Percentiles rank a stretch among this genome's conserved stretches.
phyloP scores from a whole-genome alignment of 1,284 basidiomycete genomes.

The Austropuccinia psidii region DNA sequence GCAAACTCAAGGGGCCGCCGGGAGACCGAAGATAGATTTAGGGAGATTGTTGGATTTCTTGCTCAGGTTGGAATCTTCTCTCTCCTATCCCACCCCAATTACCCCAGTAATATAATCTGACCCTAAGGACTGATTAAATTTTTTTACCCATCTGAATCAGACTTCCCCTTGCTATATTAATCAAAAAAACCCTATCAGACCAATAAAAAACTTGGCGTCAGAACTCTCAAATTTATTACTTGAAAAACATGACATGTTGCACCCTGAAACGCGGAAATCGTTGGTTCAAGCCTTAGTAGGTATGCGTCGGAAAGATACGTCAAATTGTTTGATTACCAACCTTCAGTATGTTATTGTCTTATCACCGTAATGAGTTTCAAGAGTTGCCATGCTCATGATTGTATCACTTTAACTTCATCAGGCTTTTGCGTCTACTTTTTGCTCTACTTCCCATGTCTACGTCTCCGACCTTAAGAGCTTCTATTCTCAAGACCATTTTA shows the following conservation, averaged over 20 bases:
- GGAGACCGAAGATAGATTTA: conserved; percentile 68
- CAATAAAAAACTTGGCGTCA: conserved; percentile 63
- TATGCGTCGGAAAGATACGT: conserved; percentile 75
- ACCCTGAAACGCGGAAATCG: conserved; percentile 68
- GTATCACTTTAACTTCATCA: conserved; percentile 46
- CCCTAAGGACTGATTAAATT: not conserved
- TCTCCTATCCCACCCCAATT: not conserved
- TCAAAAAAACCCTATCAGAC: conserved; percentile 52
- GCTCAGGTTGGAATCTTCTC: conserved; percentile 56
- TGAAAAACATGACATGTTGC: conserved; percentile 61
- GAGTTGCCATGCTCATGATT: not conserved
- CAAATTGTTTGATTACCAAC: conserved; percentile 61
- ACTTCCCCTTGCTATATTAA: conserved; percentile 82
- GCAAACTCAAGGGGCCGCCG: conserved; percentile 48
- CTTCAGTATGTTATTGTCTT: conserved; percentile 62
- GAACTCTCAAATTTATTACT: conserved; percentile 69
- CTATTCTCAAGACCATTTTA: conserved; percentile 92
- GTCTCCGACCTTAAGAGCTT: conserved; percentile 69
- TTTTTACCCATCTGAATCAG: conserved; percentile 48
- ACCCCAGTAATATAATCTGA: not conserved
- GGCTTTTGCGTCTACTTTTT: conserved; percentile 81
- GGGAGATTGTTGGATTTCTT: conserved; percentile 77
- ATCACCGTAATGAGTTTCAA: too few relatives aligned
- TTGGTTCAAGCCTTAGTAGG: conserved; percentile 84
- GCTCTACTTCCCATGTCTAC: conserved; percentile 85